These are phyloP conservation scores for Thielaviopsis populi DNA, from an alignment of 2,329 filamentous ascomycete species.

Conservation along the genomic window DNA sequence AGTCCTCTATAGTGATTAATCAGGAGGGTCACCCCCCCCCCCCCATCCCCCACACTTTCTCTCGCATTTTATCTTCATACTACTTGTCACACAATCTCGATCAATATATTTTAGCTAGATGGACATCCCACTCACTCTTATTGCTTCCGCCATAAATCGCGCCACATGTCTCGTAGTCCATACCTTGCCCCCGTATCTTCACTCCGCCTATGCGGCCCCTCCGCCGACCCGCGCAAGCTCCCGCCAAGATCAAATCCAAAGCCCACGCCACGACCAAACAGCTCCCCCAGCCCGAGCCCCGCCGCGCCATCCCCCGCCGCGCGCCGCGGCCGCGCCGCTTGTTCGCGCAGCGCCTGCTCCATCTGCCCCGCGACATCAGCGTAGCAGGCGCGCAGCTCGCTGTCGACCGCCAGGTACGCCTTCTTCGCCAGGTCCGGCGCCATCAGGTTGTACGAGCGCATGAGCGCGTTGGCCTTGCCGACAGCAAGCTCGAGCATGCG, in stretches of 20 bases:
- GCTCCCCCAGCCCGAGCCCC: conserved; percentile 19
- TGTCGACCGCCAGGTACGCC: conserved; percentile 70
- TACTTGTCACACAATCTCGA: neutral
- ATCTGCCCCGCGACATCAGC: conserved; percentile 71
- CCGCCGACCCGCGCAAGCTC: too few relatives aligned
- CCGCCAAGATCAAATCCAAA: too few relatives aligned
- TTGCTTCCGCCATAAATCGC: conserved; percentile 47
- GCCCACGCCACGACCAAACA: neutral
- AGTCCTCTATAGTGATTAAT: neutral
- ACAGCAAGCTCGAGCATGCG: conserved; percentile 66
- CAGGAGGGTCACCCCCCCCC: neutral
- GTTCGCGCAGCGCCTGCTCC: conserved; percentile 54
- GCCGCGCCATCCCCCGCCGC: conserved; percentile 23
- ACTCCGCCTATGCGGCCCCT: neutral
- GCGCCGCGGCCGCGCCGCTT: conserved; percentile 35
- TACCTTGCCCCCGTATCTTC: conserved; percentile 57
- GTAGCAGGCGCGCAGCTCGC: conserved; percentile 69
- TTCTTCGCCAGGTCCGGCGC: conserved; percentile 86
- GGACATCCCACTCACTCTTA: neutral
- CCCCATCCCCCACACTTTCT: neutral
- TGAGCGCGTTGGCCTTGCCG: conserved; percentile 60
- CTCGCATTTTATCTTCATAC: neutral
- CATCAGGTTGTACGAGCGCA: conserved; percentile 87
- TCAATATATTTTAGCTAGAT: neutral
- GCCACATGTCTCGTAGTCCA: conserved; percentile 80